These are phyloP conservation scores for Coemansia sp. DNA, from an alignment of 192 early-diverging fungal genomes.

Conservation along the genomic window DNA sequence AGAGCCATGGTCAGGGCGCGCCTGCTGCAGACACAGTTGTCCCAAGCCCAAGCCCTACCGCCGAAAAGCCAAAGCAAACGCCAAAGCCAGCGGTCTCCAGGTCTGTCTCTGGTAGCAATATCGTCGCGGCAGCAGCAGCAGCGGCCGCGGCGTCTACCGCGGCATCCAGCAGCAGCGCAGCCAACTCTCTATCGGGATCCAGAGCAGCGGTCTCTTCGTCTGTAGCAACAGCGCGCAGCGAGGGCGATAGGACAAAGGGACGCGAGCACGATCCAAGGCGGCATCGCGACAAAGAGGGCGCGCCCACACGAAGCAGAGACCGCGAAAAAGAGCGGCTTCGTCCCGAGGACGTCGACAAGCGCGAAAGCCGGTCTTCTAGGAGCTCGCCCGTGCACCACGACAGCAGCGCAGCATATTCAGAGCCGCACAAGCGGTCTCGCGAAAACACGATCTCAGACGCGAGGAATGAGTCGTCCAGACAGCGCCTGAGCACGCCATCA, in stretches of 20 bases:
- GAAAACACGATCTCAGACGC: conserved; percentile 13
- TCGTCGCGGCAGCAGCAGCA: conserved; percentile 13
- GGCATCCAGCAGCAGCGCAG: not conserved
- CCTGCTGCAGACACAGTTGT: not conserved
- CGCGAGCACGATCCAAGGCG: conserved; percentile 1
- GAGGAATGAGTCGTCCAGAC: conserved; percentile 23
- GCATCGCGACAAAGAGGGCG: conserved; percentile 7
- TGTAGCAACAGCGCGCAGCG: not conserved
- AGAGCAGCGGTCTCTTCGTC: not conserved
- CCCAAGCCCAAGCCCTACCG: not conserved
- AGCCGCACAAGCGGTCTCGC: conserved; percentile 18
- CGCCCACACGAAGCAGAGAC: conserved; percentile 3
- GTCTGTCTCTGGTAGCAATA: conserved; percentile 12
- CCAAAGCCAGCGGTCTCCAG: conserved; percentile 9
- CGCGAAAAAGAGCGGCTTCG: conserved; percentile 14
- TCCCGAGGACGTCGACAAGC: conserved; percentile 11
- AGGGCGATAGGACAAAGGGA: conserved; percentile 2
- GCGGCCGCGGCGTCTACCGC: conserved; percentile 18
- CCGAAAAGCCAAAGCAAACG: conserved; percentile 1
- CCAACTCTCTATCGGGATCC: conserved; percentile 2
- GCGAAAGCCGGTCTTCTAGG: conserved; percentile 31
- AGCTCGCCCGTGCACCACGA: conserved; percentile 22
- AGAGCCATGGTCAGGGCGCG: not conserved
- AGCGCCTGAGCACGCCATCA: conserved; percentile 13
- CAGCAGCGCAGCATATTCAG: conserved; percentile 10